These are phyloP conservation scores for Petunia axillaris DNA, from an alignment of 257 asterid species.

Conservation along the genomic window DNA sequence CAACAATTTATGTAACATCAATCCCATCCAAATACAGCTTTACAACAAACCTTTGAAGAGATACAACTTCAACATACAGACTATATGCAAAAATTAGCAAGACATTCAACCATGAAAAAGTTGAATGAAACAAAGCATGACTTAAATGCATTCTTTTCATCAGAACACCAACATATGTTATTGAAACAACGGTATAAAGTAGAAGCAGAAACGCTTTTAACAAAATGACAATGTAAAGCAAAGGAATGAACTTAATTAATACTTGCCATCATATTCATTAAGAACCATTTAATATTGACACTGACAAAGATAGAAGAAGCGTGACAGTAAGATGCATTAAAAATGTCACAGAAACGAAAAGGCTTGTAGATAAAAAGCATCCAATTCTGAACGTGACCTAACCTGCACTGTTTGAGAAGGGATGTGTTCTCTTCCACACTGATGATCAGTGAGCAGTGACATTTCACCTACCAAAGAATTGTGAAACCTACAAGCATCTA, in stretches of 20 bases:
- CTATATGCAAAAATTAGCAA: slow-evolving; percentile 1
- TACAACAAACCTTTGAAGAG: slow-evolving; percentile 6
- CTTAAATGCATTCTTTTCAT: neutral
- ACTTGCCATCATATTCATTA: slow-evolving; percentile 4
- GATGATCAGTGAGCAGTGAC: slow-evolving; percentile 79
- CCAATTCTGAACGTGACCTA: slow-evolving; percentile 29
- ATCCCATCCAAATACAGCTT: neutral
- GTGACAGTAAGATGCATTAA: neutral
- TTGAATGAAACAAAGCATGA: slow-evolving; percentile 11
- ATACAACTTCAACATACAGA: too few relatives aligned
- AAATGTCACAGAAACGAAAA: neutral
- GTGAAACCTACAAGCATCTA: slow-evolving; percentile 75
- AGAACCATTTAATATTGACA: neutral
- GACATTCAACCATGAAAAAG: slow-evolving; percentile 9
- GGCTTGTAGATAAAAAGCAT: neutral
- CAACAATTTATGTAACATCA: neutral
- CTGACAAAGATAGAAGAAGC: neutral
- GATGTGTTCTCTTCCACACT: slow-evolving; percentile 74
- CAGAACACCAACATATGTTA: neutral
- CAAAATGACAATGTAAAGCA: slow-evolving; percentile 11
- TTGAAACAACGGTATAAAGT: slow-evolving; percentile 15
- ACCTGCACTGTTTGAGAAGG: slow-evolving; percentile 87
- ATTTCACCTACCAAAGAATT: slow-evolving; percentile 59
- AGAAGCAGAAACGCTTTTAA: neutral
- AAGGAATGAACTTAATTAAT: neutral